A percentile compares a stretch with the other conserved stretches of the same genome.
Evolutionary conservation across 257 asterid species (phyloP).

Genomic region (Solanum phureja): DNA sequence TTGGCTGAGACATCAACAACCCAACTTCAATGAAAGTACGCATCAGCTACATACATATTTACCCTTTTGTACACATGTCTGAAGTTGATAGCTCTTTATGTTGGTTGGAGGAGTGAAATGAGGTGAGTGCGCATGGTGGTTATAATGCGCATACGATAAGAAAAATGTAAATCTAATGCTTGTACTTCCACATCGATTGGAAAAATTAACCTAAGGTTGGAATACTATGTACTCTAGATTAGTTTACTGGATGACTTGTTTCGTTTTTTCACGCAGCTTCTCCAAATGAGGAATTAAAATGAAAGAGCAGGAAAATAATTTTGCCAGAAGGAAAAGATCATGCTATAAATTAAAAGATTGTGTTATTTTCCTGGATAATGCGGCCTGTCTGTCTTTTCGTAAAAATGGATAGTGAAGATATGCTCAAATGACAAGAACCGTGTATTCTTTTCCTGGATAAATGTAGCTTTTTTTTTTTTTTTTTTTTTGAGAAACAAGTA

Average conservation of each 20-base stretch:
- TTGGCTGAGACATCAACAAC: not conserved
- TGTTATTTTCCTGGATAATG: not conserved
- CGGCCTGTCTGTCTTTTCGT: not conserved
- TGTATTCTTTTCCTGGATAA: constrained; percentile 7
- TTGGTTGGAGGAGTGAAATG: not conserved
- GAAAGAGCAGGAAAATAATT: not conserved
- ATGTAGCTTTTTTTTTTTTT: constrained; percentile 33
- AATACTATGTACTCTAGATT: not conserved
- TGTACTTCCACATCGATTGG: not conserved
- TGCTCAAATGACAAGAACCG: not conserved
- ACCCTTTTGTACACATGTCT: not conserved
- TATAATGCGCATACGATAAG: not conserved
- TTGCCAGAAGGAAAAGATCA: not conserved
- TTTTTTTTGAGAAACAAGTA: too few species aligned
- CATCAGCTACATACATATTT: not conserved
- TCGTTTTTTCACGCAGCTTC: not conserved
- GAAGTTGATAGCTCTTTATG: not conserved
- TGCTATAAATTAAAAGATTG: not conserved
- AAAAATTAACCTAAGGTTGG: not conserved
- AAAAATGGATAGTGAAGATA: not conserved
- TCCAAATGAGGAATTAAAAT: not conserved
- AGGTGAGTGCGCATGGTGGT: not conserved
- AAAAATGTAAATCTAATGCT: not conserved
- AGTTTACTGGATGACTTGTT: not conserved
- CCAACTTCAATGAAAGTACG: not conserved